Conservation (phyloP, 2,329 filamentous ascomycete species). For the Parastagonospora avenae region DNA sequence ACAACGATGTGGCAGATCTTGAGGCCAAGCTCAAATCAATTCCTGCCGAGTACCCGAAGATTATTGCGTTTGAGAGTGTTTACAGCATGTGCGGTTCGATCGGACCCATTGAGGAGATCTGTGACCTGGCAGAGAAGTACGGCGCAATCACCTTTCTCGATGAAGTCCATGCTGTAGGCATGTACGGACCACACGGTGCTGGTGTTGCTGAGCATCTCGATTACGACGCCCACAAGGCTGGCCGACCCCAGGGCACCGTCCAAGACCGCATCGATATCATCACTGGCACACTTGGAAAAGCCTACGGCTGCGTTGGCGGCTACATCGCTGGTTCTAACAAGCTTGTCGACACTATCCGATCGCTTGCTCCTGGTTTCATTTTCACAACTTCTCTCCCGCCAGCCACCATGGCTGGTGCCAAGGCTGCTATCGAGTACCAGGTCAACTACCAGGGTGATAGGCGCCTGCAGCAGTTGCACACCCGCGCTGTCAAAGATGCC, state of each 20-base stretch:
- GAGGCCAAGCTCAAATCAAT: conserved; percentile 91
- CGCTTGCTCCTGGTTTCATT: conserved; percentile 95
- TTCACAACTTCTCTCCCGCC: conserved; percentile 97
- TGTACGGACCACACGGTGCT: conserved; percentile 96
- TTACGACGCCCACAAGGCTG: conserved; percentile 81
- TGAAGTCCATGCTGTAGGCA: conserved; percentile 97
- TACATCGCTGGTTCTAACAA: conserved; percentile 91
- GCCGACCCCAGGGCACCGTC: conserved; percentile 77
- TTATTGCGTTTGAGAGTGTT: conserved; percentile 97
- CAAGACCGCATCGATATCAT: conserved; percentile 98
- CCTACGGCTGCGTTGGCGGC: conserved; percentile 95
- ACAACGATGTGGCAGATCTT: conserved; percentile 92
- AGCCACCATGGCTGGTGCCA: conserved; percentile 94
- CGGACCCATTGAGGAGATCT: conserved; percentile 93
- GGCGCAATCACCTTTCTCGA: conserved; percentile 97
- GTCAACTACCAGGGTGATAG: conserved; percentile 84
- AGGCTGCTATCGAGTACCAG: conserved; percentile 92
- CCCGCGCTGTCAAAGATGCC: conserved; percentile 87
- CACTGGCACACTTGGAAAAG: conserved; percentile 95
- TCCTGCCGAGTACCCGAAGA: conserved; percentile 85
- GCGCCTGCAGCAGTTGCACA: conserved; percentile 92
- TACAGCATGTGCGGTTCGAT: conserved; percentile 99
- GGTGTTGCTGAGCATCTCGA: conserved; percentile 98
- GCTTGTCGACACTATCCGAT: conserved; percentile 90
- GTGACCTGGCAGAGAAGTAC: conserved; percentile 95